These are phyloP conservation scores for Candida verbasci DNA, from an alignment of 805 yeast genomes.

Conservation along the genomic window DNA sequence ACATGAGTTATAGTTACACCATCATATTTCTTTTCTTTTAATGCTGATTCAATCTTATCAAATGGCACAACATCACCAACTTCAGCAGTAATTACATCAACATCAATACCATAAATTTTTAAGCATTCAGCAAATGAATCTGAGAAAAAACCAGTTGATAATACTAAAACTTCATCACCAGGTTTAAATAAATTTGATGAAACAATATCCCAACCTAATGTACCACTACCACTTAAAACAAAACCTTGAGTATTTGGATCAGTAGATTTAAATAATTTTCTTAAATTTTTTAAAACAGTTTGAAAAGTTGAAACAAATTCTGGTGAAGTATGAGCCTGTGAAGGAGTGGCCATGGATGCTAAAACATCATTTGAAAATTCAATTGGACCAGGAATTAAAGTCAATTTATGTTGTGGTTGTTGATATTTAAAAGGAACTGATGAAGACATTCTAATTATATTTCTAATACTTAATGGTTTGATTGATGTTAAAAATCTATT, in stretches of 20 bases:
- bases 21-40: conserved; percentile 50
- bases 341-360: conserved; percentile 74
- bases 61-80: conserved; percentile 69
- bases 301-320: conserved; percentile 76
- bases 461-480: background rate
- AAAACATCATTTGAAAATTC: conserved; percentile 78
- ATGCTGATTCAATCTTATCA: conserved; percentile 49
- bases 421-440: conserved; percentile 11
- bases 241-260: conserved; percentile 66
- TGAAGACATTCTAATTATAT: conserved; percentile 3
- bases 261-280: conserved; percentile 70
- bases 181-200: conserved; percentile 67
- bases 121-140: conserved; percentile 57
- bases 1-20: conserved; percentile 89
- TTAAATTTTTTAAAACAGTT: conserved; percentile 58
- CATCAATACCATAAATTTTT: conserved; percentile 66
- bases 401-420: conserved; percentile 42
- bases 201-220: conserved; percentile 90
- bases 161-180: conserved; percentile 71
- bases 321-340: conserved; percentile 87
- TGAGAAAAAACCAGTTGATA: conserved; percentile 88
- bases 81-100: conserved; percentile 67
- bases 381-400: conserved; percentile 83
- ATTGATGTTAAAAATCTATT: conserved; percentile 1
- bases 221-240: conserved; percentile 86